Evolutionary conservation across 768 basidiomycete species (phyloP).

Genomic region (Chalciporus chontae): DNA sequence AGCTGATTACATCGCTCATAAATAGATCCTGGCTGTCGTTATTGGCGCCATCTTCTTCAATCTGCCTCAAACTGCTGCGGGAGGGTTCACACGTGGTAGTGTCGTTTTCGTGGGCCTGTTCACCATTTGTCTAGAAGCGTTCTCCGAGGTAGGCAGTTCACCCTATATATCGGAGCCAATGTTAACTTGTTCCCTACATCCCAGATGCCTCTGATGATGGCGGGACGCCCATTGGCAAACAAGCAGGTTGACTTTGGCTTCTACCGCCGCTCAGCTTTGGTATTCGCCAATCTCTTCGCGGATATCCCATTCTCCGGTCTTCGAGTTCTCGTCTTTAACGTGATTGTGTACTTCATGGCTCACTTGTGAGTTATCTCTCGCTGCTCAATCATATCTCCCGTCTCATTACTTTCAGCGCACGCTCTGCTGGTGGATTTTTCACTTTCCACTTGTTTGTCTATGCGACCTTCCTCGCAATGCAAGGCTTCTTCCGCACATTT

Average conservation of each 20-base stretch:
- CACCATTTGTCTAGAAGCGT: background rate
- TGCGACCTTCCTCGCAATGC: slow-evolving; percentile 59
- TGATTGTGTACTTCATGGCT: slow-evolving; percentile 18
- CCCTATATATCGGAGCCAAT: too few species aligned
- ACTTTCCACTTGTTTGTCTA: slow-evolving; percentile 51
- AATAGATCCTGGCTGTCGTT: slow-evolving; percentile 18
- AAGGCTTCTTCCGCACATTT: slow-evolving; percentile 61
- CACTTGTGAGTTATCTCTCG: slow-evolving; percentile 11
- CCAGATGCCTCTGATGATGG: slow-evolving; percentile 37
- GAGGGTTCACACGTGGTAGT: slow-evolving; percentile 60
- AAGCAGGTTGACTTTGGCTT: background rate
- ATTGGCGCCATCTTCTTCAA: slow-evolving; percentile 41
- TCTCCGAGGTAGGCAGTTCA: background rate
- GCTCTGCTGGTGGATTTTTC: background rate
- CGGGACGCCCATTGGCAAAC: background rate
- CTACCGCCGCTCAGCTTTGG: slow-evolving; percentile 47
- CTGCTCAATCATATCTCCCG: slow-evolving; percentile 23
- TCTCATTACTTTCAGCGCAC: slow-evolving; percentile 45
- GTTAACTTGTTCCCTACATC: slow-evolving; percentile 26
- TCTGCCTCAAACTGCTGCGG: slow-evolving; percentile 31
- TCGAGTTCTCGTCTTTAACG: slow-evolving; percentile 6
- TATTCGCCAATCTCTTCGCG: slow-evolving; percentile 41
- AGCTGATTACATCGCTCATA: background rate
- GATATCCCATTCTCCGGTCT: slow-evolving; percentile 41
- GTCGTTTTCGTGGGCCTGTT: slow-evolving; percentile 66